A percentile compares a stretch with the other conserved stretches of the same genome.
Evolutionary conservation across 495 filamentous ascomycete genomes (phyloP).

Genomic region (Letharia columbiana): DNA sequence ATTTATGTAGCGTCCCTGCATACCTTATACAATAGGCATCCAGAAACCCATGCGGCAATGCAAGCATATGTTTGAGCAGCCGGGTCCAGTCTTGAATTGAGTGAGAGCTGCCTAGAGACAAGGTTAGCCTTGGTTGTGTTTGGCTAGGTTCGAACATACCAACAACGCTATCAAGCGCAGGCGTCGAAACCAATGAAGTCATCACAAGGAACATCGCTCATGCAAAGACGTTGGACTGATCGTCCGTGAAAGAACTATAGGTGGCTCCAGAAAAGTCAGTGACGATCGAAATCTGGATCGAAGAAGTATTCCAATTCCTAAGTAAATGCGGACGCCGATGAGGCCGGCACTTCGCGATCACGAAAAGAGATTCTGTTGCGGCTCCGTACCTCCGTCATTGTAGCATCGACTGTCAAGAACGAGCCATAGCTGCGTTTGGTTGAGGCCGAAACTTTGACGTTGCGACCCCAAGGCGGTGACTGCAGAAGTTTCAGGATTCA

Average conservation of each 20-base stretch:
- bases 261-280: neutral
- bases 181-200: neutral
- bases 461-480: too few relatives aligned
- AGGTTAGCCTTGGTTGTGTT: neutral
- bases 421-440: too few relatives aligned
- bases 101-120: neutral
- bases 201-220: constrained; percentile 11
- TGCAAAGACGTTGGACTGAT: constrained; percentile 23
- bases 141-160: neutral
- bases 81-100: neutral
- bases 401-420: neutral
- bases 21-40: too few relatives aligned
- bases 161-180: neutral
- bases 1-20: too few relatives aligned
- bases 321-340: neutral
- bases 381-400: neutral
- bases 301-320: neutral
- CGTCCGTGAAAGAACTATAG: constrained; percentile 19
- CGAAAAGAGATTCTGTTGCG: neutral
- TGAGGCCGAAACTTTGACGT: too few relatives aligned
- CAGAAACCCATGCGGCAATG: too few relatives aligned
- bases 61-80: too few relatives aligned
- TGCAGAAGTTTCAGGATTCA: too few relatives aligned
- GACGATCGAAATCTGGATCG: constrained; percentile 6
- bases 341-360: neutral